Percentiles rank a stretch among this genome's conserved stretches.
Evolutionary conservation across 2,329 filamentous ascomycete genomes (phyloP).

Genomic region (Thermothelomyces thermophilus): DNA sequence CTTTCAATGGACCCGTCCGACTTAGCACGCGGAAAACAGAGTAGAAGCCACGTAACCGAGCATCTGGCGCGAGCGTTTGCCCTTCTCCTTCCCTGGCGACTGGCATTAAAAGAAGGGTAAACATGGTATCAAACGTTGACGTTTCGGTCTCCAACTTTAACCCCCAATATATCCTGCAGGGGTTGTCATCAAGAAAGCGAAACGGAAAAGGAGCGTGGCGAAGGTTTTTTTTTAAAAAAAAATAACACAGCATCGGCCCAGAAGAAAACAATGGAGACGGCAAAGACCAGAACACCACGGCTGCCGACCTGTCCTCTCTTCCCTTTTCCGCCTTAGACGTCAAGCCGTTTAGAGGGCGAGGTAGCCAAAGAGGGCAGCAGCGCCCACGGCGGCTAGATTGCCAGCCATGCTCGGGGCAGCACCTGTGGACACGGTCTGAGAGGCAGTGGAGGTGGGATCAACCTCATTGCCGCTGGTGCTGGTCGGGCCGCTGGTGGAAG

Average conservation of each 20-base stretch:
- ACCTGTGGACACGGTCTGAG: constrained; percentile 17
- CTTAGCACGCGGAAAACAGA: neutral
- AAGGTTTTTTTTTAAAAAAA: too few species aligned
- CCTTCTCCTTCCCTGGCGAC: neutral
- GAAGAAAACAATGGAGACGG: constrained; percentile 8
- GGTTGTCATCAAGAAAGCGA: neutral
- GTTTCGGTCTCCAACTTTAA: neutral
- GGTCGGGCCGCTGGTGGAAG: constrained; percentile 9
- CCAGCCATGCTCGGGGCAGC: constrained; percentile 22
- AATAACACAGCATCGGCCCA: constrained; percentile 16
- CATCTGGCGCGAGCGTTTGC: neutral
- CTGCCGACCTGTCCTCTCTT: neutral
- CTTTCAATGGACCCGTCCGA: neutral
- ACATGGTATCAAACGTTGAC: neutral
- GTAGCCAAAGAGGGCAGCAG: constrained; percentile 24
- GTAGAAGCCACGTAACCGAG: neutral
- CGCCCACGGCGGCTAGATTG: constrained; percentile 22
- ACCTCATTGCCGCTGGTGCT: neutral
- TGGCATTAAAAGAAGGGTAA: constrained; percentile 12
- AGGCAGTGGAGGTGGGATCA: constrained; percentile 11
- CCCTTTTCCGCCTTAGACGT: neutral
- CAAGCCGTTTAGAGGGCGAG: constrained; percentile 18
- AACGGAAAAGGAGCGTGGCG: constrained; percentile 18
- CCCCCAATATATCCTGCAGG: neutral
- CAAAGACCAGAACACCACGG: neutral